Evolutionary conservation across 805 yeast genomes (phyloP).

Genomic region (Myxozyma mucilagina): DNA sequence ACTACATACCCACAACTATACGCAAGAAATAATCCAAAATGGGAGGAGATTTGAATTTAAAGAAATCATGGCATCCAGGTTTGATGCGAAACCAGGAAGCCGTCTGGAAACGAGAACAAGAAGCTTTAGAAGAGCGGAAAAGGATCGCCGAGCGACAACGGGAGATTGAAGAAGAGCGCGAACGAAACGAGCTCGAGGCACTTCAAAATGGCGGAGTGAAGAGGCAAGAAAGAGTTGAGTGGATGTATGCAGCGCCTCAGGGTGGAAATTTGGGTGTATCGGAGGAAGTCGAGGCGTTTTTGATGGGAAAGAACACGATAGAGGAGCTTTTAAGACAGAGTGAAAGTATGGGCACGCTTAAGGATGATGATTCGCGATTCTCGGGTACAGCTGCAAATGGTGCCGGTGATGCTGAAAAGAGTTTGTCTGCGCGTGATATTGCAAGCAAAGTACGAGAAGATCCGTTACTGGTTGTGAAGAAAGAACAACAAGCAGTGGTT

Average conservation of each 20-base stretch:
- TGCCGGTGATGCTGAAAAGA: conserved; percentile 1
- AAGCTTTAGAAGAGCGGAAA: conserved; percentile 67
- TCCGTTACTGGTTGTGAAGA: conserved; percentile 51
- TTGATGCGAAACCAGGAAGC: conserved; percentile 78
- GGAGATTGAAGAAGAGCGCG: conserved; percentile 64
- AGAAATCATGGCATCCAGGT: conserved; percentile 97
- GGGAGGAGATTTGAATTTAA: conserved; percentile 67
- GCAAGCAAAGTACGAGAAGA: conserved; percentile 45
- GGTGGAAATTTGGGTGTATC: conserved; percentile 34
- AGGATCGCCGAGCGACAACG: conserved; percentile 61
- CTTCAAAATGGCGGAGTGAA: conserved; percentile 48
- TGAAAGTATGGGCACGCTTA: conserved; percentile 20
- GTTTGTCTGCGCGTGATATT: conserved; percentile 31
- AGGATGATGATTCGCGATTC: conserved; percentile 16
- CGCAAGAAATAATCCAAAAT: background rate
- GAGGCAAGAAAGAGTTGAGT: conserved; percentile 56
- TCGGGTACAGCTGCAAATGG: conserved; percentile 15
- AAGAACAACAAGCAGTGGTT: conserved; percentile 37
- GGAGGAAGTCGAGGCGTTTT: conserved; percentile 51
- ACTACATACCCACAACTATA: background rate
- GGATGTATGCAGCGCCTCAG: conserved; percentile 78
- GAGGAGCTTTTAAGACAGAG: conserved; percentile 42
- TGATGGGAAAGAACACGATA: conserved; percentile 54
- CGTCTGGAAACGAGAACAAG: conserved; percentile 82
- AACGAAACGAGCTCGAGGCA: conserved; percentile 55